Evolutionary conservation across 148 eudicot genomes (phyloP).

Genomic region (Diospyros lotus): DNA sequence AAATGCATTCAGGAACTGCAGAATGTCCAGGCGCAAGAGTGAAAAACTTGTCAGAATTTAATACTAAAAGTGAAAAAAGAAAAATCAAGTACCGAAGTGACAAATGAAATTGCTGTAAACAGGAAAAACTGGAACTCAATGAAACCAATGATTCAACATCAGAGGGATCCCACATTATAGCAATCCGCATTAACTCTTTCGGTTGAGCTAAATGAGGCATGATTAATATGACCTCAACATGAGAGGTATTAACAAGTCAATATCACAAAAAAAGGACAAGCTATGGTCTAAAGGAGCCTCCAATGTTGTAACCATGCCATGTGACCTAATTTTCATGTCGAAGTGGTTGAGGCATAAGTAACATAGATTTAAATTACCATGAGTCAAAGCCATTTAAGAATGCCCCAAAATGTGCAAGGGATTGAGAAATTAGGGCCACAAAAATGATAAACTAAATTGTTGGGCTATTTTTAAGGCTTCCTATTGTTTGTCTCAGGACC

Average conservation of each 20-base stretch:
- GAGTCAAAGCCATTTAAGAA: neutral
- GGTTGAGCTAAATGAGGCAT: constrained; percentile 1
- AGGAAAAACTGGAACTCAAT: neutral
- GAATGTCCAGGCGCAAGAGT: constrained; percentile 10
- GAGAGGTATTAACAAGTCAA: no score
- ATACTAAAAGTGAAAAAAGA: constrained; percentile 5
- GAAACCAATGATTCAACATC: neutral
- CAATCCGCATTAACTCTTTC: neutral
- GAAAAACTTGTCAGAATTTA: neutral
- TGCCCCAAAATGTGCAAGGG: neutral
- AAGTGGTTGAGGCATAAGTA: neutral
- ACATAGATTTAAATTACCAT: neutral
- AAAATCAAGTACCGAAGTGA: neutral
- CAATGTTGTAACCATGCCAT: no score
- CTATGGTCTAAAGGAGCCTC: no score
- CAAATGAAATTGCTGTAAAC: constrained; percentile 2
- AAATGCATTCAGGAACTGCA: constrained; percentile 87
- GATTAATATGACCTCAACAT: neutral
- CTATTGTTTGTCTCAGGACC: no score
- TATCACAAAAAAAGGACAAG: no score
- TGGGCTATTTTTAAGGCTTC: no score
- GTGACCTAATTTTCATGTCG: no score
- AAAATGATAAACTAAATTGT: neutral
- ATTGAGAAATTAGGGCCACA: constrained; percentile 8
- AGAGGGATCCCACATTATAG: neutral